Evolutionary conservation across 2,329 filamentous ascomycete species (phyloP).

Genomic region (Emmonsia crescens): DNA sequence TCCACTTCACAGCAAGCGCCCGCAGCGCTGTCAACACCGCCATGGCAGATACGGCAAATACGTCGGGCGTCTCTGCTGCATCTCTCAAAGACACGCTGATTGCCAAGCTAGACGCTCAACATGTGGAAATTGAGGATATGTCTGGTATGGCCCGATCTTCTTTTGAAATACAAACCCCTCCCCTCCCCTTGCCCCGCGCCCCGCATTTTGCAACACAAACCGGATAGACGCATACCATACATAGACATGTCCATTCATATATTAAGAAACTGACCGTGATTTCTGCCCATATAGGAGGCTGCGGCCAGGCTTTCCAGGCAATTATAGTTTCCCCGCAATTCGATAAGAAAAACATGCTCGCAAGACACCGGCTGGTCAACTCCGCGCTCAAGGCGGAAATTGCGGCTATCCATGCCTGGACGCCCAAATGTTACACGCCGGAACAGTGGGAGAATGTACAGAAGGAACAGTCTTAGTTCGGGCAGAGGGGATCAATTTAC

Average conservation of each 20-base stretch:
- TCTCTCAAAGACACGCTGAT: constrained; percentile 58
- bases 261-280: not conserved
- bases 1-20: constrained; percentile 26
- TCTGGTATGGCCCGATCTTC: constrained; percentile 53
- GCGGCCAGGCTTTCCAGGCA: constrained; percentile 60
- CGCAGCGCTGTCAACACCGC: constrained; percentile 26
- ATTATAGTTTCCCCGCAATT: constrained; percentile 62
- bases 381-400: constrained; percentile 75
- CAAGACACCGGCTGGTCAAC: constrained; percentile 80
- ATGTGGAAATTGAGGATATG: constrained; percentile 85
- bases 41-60: constrained; percentile 39
- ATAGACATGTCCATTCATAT: too few species aligned
- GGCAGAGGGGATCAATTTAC: not conserved
- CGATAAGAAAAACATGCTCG: constrained; percentile 62
- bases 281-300: constrained; percentile 46
- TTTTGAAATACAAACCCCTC: not conserved
- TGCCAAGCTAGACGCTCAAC: constrained; percentile 58
- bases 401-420: constrained; percentile 87
- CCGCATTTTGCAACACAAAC: not conserved
- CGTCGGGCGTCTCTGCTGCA: constrained; percentile 59
- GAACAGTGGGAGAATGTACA: constrained; percentile 73
- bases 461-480: constrained; percentile 19
- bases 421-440: constrained; percentile 82
- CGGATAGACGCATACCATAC: not conserved
- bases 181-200: not conserved